These are phyloP conservation scores for Boletus sp. DNA, from an alignment of 768 basidiomycete genomes.

Conservation along the genomic window DNA sequence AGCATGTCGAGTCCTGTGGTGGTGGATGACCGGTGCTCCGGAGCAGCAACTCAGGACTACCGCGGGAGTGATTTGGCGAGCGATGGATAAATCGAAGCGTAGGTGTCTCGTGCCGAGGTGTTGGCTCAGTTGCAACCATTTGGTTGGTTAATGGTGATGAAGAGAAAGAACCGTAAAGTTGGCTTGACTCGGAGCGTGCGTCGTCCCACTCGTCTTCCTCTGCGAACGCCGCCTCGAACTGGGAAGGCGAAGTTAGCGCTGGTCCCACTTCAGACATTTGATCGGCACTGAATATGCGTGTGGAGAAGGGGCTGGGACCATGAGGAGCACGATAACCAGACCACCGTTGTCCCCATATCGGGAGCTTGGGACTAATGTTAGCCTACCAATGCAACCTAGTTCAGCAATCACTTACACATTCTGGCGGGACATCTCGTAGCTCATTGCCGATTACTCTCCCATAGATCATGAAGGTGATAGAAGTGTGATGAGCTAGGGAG, in stretches of 20 bases:
- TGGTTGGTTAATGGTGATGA: slow-evolving; percentile 11
- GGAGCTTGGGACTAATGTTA: slow-evolving; percentile 23
- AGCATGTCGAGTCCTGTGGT: slow-evolving; percentile 1
- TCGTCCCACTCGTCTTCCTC: slow-evolving; percentile 23
- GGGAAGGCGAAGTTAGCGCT: slow-evolving; percentile 20
- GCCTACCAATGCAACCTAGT: background rate
- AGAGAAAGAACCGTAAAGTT: slow-evolving; percentile 5
- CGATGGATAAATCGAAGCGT: background rate
- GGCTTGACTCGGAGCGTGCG: slow-evolving; percentile 13
- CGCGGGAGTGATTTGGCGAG: background rate
- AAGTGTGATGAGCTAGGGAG: slow-evolving; percentile 16
- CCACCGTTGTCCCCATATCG: slow-evolving; percentile 35
- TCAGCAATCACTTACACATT: slow-evolving; percentile 22
- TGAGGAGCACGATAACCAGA: slow-evolving; percentile 19
- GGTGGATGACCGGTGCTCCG: background rate
- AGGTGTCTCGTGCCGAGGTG: background rate
- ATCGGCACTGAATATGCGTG: slow-evolving; percentile 17
- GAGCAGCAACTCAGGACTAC: background rate
- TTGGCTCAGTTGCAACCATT: background rate
- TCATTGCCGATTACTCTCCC: slow-evolving; percentile 32
- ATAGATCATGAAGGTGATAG: slow-evolving; percentile 21
- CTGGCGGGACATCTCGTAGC: slow-evolving; percentile 30
- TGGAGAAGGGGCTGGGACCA: slow-evolving; percentile 28
- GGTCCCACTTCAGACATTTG: slow-evolving; percentile 23
- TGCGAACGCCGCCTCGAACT: slow-evolving; percentile 15